A percentile compares a stretch with the other conserved stretches of the same genome.
phyloP scores from a whole-genome alignment of 2,329 filamentous ascomycete species.

The Penicillium nordicum region DNA sequence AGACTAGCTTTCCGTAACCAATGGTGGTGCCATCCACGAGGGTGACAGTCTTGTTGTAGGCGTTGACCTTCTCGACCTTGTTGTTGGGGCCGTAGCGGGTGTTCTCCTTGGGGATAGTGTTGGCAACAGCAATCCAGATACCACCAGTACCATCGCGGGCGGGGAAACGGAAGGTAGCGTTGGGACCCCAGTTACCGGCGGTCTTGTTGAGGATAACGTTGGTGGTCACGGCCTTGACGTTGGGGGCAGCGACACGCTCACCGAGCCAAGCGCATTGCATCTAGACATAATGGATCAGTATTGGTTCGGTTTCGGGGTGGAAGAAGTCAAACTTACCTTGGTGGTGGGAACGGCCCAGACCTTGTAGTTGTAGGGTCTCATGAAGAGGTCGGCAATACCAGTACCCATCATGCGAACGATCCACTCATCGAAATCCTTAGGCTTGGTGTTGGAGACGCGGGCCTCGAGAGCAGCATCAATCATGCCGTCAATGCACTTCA shows the following conservation, averaged over 20 bases:
- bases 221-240: conserved; percentile 87
- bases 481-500: conserved; percentile 88
- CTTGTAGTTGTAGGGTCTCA: conserved; percentile 99
- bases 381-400: conserved; percentile 92
- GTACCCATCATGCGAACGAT: conserved; percentile 87
- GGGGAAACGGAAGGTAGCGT: conserved; percentile 97
- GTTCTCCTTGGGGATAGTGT: conserved; percentile 89
- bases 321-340: conserved; percentile 60
- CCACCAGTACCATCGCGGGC: conserved; percentile 92
- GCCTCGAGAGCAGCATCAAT: conserved; percentile 89
- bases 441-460: conserved; percentile 84
- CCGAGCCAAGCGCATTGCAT: conserved; percentile 99
- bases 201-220: conserved; percentile 96
- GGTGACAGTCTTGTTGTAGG: conserved; percentile 75
- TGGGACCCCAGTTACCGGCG: conserved; percentile 96
- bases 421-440: conserved; percentile 97
- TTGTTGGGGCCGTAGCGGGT: conserved; percentile 83
- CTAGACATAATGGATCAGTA: conserved; percentile 46
- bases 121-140: conserved; percentile 97
- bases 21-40: conserved; percentile 82
- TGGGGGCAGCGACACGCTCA: conserved; percentile 94
- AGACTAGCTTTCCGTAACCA: conserved; percentile 87
- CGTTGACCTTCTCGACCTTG: conserved; percentile 81
- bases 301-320: not conserved
- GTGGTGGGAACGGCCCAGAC: conserved; percentile 98